These are phyloP conservation scores for Ceratocystis destructans DNA, from an alignment of 2,329 filamentous ascomycete genomes.

Conservation along the genomic window DNA sequence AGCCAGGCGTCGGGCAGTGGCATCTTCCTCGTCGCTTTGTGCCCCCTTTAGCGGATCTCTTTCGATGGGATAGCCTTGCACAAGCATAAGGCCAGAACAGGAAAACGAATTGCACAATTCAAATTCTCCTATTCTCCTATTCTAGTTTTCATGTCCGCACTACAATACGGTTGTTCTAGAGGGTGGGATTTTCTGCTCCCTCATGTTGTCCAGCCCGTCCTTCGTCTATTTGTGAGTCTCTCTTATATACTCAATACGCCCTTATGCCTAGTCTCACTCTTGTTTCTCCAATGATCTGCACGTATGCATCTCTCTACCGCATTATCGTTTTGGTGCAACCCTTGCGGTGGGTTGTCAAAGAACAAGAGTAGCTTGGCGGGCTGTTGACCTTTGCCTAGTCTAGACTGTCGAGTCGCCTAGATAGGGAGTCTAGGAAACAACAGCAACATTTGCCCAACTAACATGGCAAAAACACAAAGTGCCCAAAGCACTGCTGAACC, in stretches of 20 bases:
- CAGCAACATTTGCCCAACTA: neutral
- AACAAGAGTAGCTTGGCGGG: neutral
- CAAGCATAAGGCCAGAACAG: no score
- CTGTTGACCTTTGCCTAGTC: neutral
- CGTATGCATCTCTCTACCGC: constrained; percentile 5
- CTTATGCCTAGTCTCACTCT: neutral
- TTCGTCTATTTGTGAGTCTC: neutral
- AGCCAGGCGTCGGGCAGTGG: no score
- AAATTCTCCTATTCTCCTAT: neutral
- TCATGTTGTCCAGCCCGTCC: neutral
- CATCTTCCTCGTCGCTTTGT: no score
- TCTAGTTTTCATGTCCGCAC: neutral
- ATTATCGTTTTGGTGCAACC: neutral
- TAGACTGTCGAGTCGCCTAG: no score
- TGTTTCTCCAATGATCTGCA: neutral
- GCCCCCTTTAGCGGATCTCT: no score
- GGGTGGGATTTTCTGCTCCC: neutral
- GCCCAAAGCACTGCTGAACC: constrained; percentile 1
- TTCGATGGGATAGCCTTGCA: no score
- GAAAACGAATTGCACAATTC: no score
- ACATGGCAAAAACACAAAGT: neutral
- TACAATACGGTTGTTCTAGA: neutral
- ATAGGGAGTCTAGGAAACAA: neutral
- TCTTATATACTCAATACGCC: neutral
- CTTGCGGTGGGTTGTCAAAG: constrained; percentile 4